These are phyloP conservation scores for Rhizoclosmatium sp. DNA, from an alignment of 192 early-diverging fungal genomes.

Conservation along the genomic window DNA sequence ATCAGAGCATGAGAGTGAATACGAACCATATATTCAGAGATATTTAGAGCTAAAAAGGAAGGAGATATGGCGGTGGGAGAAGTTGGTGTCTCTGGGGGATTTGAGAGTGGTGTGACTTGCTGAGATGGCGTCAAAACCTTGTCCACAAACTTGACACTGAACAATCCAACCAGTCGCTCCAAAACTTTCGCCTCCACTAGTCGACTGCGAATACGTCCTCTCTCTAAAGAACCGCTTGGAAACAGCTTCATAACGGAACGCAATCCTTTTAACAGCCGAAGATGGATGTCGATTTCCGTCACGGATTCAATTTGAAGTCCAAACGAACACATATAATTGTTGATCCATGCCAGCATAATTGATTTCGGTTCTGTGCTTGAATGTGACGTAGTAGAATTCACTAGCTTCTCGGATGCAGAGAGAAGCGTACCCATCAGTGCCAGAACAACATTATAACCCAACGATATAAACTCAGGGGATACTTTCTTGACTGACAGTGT, in stretches of 20 bases:
- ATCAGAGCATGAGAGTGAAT: conserved; percentile 10
- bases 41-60: neutral
- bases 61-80: neutral
- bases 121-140: neutral
- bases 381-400: neutral
- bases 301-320: neutral
- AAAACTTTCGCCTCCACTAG: conserved; percentile 15
- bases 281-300: neutral
- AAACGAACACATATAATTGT: conserved; percentile 1
- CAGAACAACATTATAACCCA: neutral
- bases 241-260: conserved; percentile 23
- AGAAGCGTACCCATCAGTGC: conserved; percentile 12
- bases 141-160: conserved; percentile 7
- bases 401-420: conserved; percentile 1
- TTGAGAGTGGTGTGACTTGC: neutral
- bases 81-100: neutral
- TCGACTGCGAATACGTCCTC: conserved; percentile 16
- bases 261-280: conserved; percentile 9
- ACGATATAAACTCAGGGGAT: conserved; percentile 3
- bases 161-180: conserved; percentile 4
- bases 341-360: conserved; percentile 5
- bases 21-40: neutral
- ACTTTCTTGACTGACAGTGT: neutral
- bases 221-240: conserved; percentile 12
- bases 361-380: neutral